phyloP scores from a whole-genome alignment of 306 rosid genomes.

The Parietaria judaica region DNA sequence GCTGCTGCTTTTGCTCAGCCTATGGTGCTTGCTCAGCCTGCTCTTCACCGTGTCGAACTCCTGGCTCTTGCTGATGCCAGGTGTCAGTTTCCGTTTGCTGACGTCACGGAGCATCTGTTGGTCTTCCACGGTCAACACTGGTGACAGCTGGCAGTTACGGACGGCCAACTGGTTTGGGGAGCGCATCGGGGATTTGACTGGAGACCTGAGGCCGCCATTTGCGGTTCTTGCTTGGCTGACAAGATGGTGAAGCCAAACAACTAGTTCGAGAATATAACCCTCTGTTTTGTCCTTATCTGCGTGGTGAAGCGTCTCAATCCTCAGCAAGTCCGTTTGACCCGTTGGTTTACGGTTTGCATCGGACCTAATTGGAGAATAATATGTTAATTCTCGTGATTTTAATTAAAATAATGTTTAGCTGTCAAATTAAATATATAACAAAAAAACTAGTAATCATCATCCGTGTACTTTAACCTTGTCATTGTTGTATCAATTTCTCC shows the following conservation, averaged over 20 bases:
- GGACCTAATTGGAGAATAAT: slow-evolving; percentile 39
- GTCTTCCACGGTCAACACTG: slow-evolving; percentile 72
- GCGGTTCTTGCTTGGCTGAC: slow-evolving; percentile 64
- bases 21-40: slow-evolving; percentile 66
- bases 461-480: too few species aligned
- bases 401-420: too few species aligned
- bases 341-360: slow-evolving; percentile 61
- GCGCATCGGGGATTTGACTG: slow-evolving; percentile 70
- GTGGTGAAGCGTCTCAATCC: slow-evolving; percentile 90
- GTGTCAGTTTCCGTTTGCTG: slow-evolving; percentile 71
- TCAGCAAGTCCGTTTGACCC: slow-evolving; percentile 66
- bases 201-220: slow-evolving; percentile 79
- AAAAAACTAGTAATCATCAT: too few species aligned
- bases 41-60: slow-evolving; percentile 64
- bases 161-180: slow-evolving; percentile 56
- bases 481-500: too few species aligned
- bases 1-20: slow-evolving; percentile 87
- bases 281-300: slow-evolving; percentile 84
- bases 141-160: slow-evolving; percentile 51
- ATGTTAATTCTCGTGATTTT: too few species aligned
- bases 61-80: slow-evolving; percentile 94
- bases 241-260: slow-evolving; percentile 88
- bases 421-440: too few species aligned
- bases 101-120: slow-evolving; percentile 86
- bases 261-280: slow-evolving; percentile 71